Base-by-base conservation (phyloP, 1,139 yeast genomes). In the Diutina neorugosa region DNA sequence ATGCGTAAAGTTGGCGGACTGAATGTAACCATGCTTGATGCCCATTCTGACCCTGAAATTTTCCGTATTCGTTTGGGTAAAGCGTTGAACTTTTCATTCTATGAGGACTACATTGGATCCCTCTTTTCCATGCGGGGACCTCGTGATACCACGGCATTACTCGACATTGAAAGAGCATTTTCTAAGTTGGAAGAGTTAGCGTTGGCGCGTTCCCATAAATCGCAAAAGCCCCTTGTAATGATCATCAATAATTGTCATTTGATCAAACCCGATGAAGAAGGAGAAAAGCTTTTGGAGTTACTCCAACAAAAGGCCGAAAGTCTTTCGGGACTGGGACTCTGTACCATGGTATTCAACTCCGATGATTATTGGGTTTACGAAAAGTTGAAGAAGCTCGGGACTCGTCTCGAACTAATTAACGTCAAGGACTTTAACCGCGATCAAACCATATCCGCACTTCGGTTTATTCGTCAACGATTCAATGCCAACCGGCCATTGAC, bases 301-400 rank as follows among this genome's bases (percentile, higher is more conserved):
- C 68, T 87, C 50, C 96, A 87, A 60, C 96, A 87, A 61, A 86
- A 87, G 62, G 95, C 96, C 0, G 96, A 87, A 62, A 67, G 82
- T 14, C 71, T 87, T 51, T 80, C 91, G 58, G 93, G 93, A 2
- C 76, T 89, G 0, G 91, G 93, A 0, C 69, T 87, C 53, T 84
- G 83, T 16, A 87, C 94, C 0, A 79, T 86, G 66, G 70, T 87
- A 4, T 86, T 87, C 70, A 85, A 86, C 61, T 81, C 89, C 57
- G 95, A 87, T 65, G 96, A 87, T 62, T 87, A 87, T 65, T 87
- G 96, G 96, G 78, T 87, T 1, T 87, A 86, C 63, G 95, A 87
- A 61, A 79, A 89, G 55, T 69, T 87, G 58, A 85, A 84, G 61
- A 78, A 76, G 57, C 69, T 85, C 20, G 90, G 91, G 0, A 87